A percentile compares a stretch with the other conserved stretches of the same genome.
phyloP scores from a whole-genome alignment of 768 basidiomycete genomes.

The Tulasnella sp. region DNA sequence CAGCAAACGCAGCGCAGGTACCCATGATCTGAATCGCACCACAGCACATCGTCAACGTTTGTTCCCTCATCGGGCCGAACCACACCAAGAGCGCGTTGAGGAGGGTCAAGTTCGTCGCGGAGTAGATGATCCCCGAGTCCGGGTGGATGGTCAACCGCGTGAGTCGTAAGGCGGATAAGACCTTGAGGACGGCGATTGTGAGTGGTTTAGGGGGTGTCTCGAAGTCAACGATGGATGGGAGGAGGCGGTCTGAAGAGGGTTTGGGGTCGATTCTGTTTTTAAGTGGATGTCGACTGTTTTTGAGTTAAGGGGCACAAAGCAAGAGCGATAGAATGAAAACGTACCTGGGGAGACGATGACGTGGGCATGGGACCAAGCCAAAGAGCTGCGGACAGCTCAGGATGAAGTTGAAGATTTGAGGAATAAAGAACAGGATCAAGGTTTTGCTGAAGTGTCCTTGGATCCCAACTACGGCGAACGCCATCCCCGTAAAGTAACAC shows the following conservation, averaged over 20 bases:
- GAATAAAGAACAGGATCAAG: conserved; percentile 88
- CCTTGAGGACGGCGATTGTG: conserved; percentile 43
- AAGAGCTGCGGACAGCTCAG: conserved; percentile 92
- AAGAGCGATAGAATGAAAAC: conserved; percentile 20
- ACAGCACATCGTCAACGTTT: conserved; percentile 57
- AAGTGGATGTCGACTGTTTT: background rate
- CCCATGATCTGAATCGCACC: conserved; percentile 68
- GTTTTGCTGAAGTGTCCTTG: conserved; percentile 98
- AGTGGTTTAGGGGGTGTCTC: conserved; percentile 43
- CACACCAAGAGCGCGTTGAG: conserved; percentile 74
- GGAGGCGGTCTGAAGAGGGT: conserved; percentile 41
- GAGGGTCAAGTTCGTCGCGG: conserved; percentile 83
- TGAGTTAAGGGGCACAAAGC: background rate
- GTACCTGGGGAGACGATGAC: conserved; percentile 86
- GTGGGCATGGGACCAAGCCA: conserved; percentile 83
- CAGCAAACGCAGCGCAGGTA: conserved; percentile 68
- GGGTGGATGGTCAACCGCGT: conserved; percentile 50
- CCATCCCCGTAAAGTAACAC: conserved; percentile 97
- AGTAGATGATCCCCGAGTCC: conserved; percentile 41
- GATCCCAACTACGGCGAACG: conserved; percentile 94
- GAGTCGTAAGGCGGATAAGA: conserved; percentile 52
- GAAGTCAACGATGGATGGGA: conserved; percentile 63
- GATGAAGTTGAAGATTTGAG: conserved; percentile 96
- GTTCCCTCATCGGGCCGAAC: conserved; percentile 79
- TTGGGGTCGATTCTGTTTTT: conserved; percentile 52